phyloP scores from a whole-genome alignment of 2,329 filamentous ascomycete species.

The Dactylellina drechsleri region DNA sequence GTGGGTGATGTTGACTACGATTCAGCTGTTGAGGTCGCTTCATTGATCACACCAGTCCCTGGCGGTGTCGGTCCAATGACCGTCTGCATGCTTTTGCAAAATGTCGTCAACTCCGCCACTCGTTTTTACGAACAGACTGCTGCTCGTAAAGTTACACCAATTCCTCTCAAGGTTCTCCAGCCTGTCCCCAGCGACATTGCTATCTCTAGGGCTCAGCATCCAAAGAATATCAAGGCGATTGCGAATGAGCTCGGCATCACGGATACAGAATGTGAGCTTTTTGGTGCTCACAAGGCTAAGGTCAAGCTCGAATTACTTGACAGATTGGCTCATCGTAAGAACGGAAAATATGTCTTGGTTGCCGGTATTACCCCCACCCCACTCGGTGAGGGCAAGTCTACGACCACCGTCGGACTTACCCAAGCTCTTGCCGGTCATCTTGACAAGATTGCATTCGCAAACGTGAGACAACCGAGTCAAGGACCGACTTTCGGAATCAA shows the following conservation, averaged over 20 bases:
- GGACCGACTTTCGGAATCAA: slow-evolving; percentile 99
- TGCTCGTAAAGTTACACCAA: slow-evolving; percentile 78
- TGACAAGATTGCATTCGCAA: slow-evolving; percentile 88
- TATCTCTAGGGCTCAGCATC: slow-evolving; percentile 85
- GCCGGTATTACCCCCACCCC: slow-evolving; percentile 97
- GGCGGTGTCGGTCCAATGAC: slow-evolving; percentile 99
- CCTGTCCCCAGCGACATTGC: slow-evolving; percentile 97
- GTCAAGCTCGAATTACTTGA: slow-evolving; percentile 84
- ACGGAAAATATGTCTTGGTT: slow-evolving; percentile 91
- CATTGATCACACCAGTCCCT: slow-evolving; percentile 88
- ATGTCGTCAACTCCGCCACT: slow-evolving; percentile 87
- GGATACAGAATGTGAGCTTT: slow-evolving; percentile 89
- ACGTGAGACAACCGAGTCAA: slow-evolving; percentile 95
- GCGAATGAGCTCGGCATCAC: slow-evolving; percentile 89
- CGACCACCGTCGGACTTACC: slow-evolving; percentile 93
- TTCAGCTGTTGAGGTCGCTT: slow-evolving; percentile 83
- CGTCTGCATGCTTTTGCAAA: slow-evolving; percentile 96
- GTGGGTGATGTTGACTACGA: slow-evolving; percentile 96
- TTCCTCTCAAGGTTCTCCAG: slow-evolving; percentile 80
- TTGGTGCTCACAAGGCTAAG: slow-evolving; percentile 95
- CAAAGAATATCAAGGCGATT: slow-evolving; percentile 88
- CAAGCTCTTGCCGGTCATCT: slow-evolving; percentile 92
- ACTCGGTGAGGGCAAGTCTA: slow-evolving; percentile 96
- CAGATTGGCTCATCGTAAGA: slow-evolving; percentile 83
- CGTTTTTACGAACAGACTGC: slow-evolving; percentile 85